Evolutionary conservation across 1,284 basidiomycete species (phyloP), one percentile per base, ranked within the genome.

Genomic region (Rhodotorula sp.): DNA sequence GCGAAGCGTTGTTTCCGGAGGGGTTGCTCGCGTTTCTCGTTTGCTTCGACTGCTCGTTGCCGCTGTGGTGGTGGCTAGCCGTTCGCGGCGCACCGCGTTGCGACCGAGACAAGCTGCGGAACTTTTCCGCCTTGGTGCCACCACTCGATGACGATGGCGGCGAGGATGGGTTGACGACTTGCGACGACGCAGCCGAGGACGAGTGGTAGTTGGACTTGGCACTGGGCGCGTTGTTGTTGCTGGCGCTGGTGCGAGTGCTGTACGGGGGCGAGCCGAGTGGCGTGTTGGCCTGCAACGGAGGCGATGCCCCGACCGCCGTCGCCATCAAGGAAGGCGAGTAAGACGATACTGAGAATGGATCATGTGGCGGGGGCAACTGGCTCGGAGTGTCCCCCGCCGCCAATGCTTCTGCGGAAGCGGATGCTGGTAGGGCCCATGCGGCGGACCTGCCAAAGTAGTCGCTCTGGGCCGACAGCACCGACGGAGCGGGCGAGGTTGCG

Each of bases 31-130:
- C 52, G 28, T 67, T 48, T 3, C 72, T 56, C 38, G 14, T 26
- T 2, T 31, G 21, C 49, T 52, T 58, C 14, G 69, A 67, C 16
- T 50, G 19, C 49, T 52, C 59, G 23, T 26, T 57, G 14, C 60
- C 14, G 38, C 10, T 43, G 38, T 43, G 38, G 38, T 43, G 38
- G 38, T 43, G 38, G 38, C 38, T 43, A 43, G 38, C 10, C 12
- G 38, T 43, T 43, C 38, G 60, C 6, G 16, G 48, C 49, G 57
- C 6, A 0, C 66, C 64, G 21, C 62, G 64, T 23, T 62, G 62
- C 49, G 72, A 64, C 26, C 64, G 67, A 43, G 67, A 62, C 26
- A 68, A 34, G 12, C 66, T 59, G 55, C 72, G 64, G 62, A 58
- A 70, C 54, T 68, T 63, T 61, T 66, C 67, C 26, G 26, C 28